Evolutionary conservation across 1,284 basidiomycete species (phyloP).

Genomic region (Ustilago shanxiensis): DNA sequence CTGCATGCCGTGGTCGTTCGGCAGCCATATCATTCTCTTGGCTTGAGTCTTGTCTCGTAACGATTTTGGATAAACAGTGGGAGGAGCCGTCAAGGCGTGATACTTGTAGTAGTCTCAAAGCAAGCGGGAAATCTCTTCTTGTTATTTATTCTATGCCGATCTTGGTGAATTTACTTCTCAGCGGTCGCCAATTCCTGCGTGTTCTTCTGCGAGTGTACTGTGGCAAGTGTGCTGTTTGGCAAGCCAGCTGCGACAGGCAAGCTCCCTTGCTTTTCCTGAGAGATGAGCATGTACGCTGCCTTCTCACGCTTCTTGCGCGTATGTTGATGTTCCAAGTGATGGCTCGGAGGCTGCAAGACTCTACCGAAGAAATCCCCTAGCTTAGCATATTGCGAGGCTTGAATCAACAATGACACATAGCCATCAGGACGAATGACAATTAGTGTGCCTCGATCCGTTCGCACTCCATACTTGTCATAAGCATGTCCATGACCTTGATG

Average conservation of each 20-base stretch:
- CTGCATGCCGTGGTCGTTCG: too few species aligned
- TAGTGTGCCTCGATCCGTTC: conserved; percentile 23
- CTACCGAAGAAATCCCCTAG: conserved; percentile 29
- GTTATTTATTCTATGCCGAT: too few species aligned
- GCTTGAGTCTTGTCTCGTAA: too few species aligned
- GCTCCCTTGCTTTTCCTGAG: background rate
- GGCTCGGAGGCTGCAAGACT: conserved; percentile 13
- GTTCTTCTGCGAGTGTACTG: conserved; percentile 27
- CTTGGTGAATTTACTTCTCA: conserved; percentile 20
- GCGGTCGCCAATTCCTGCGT: conserved; percentile 19
- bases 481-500: conserved; percentile 39
- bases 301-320: conserved; percentile 24
- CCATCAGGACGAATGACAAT: conserved; percentile 44
- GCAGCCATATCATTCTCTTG: too few species aligned
- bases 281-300: conserved; percentile 19
- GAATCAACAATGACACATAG: conserved; percentile 33
- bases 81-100: too few species aligned
- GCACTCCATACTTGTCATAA: conserved; percentile 32
- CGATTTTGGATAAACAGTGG: too few species aligned
- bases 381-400: conserved; percentile 10
- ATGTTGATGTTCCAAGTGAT: conserved; percentile 30
- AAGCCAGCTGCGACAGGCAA: conserved; percentile 11
- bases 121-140: too few species aligned
- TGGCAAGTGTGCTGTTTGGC: conserved; percentile 16
- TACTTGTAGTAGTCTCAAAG: too few species aligned